A percentile compares a stretch with the other conserved stretches of the same genome.
These are phyloP conservation scores for Monilinia aucupariae DNA, from an alignment of 2,329 filamentous ascomycete species.

Conservation along the genomic window DNA sequence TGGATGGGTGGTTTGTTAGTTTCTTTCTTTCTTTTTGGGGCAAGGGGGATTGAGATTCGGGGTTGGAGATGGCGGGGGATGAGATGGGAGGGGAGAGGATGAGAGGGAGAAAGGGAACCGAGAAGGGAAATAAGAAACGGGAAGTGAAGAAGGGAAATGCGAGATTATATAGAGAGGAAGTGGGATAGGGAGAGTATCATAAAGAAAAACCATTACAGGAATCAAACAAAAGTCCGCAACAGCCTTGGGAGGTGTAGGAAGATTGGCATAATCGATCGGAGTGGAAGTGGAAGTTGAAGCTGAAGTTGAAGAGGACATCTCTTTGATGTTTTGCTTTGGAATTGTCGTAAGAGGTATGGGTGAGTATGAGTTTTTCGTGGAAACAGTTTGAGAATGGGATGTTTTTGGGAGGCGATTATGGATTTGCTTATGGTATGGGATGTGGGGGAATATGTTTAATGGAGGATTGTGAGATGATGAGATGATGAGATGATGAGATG, in stretches of 20 bases:
- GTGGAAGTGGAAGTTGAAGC: too few species aligned
- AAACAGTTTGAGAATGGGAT: too few species aligned
- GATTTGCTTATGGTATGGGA: background rate
- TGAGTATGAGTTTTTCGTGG: rapidly evolving
- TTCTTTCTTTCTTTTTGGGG: background rate
- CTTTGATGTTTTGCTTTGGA: background rate
- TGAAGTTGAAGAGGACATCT: background rate
- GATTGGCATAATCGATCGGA: constrained; percentile 23
- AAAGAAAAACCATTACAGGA: constrained; percentile 47
- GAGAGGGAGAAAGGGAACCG: background rate
- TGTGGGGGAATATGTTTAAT: background rate
- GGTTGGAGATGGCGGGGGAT: too few species aligned
- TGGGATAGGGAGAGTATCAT: background rate
- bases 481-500: too few species aligned
- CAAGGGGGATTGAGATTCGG: background rate
- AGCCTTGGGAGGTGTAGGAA: constrained; percentile 15
- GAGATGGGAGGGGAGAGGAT: background rate
- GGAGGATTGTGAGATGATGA: too few species aligned
- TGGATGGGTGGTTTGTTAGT: background rate
- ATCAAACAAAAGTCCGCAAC: constrained; percentile 90
- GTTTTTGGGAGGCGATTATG: too few species aligned
- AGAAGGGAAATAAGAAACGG: too few species aligned
- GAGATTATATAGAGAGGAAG: background rate
- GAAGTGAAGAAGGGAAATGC: too few species aligned
- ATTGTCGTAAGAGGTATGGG: background rate